Percentiles rank a stretch among this genome's conserved stretches.
Evolutionary conservation across 1,139 yeast genomes (phyloP).

Genomic region (Kurtzmaniella quercitrusa): DNA sequence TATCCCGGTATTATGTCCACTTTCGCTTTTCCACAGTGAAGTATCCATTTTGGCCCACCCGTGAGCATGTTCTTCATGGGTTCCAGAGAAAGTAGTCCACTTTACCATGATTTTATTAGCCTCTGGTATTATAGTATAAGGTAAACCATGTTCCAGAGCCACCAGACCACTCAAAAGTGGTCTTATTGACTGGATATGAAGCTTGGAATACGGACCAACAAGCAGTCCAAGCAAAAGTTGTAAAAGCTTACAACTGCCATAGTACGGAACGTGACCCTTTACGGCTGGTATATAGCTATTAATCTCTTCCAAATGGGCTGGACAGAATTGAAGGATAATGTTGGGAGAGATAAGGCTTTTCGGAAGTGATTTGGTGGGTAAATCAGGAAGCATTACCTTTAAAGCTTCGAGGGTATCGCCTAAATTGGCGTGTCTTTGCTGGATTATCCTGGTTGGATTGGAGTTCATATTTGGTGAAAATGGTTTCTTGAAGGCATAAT

Average conservation of each 20-base stretch:
- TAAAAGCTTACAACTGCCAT: conserved; percentile 49
- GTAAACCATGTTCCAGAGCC: conserved; percentile 12
- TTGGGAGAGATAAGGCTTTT: conserved; percentile 44
- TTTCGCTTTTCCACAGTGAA: conserved; percentile 12
- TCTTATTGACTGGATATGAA: conserved; percentile 48
- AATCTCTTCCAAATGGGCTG: conserved; percentile 46
- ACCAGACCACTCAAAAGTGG: conserved; percentile 13
- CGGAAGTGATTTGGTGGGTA: conserved; percentile 51
- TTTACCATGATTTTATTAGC: conserved; percentile 54
- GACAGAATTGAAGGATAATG: conserved; percentile 59
- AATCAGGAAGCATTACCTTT: conserved; percentile 50
- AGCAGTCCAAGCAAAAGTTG: conserved; percentile 53
- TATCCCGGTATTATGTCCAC: conserved; percentile 14
- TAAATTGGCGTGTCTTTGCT: conserved; percentile 48
- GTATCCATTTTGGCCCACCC: conserved; percentile 37
- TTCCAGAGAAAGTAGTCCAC: conserved; percentile 61
- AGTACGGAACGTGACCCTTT: conserved; percentile 57
- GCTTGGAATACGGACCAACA: conserved; percentile 44
- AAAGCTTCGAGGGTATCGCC: conserved; percentile 57
- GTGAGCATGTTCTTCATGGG: conserved; percentile 19
- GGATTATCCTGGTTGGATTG: conserved; percentile 10
- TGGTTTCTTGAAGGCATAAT: conserved; percentile 1
- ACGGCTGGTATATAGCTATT: conserved; percentile 58
- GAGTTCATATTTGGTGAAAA: not conserved
- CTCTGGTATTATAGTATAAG: conserved; percentile 32